These are phyloP conservation scores for Chaetothyriales sp. DNA, from an alignment of 2,329 filamentous ascomycete species.

Conservation along the genomic window DNA sequence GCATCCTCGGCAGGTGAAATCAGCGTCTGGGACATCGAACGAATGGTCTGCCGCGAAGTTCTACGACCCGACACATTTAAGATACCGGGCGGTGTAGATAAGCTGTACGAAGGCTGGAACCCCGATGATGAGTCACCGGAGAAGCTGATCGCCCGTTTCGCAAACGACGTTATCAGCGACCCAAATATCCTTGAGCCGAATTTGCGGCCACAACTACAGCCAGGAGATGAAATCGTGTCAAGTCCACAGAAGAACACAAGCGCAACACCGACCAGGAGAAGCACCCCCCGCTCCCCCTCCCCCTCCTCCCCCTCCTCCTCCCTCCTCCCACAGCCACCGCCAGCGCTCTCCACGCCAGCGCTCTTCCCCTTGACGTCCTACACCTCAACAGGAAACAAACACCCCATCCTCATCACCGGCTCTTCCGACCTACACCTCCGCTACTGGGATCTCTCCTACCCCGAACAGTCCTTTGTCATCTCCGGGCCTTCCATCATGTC, in stretches of 20 bases:
- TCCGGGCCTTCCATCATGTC: constrained; percentile 51
- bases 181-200: constrained; percentile 11
- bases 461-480: constrained; percentile 66
- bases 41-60: constrained; percentile 73
- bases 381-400: constrained; percentile 37
- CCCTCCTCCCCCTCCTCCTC: no score
- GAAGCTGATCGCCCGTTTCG: constrained; percentile 74
- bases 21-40: constrained; percentile 91
- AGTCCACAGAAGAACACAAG: background rate
- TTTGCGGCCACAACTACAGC: constrained; percentile 2
- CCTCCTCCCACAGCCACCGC: background rate
- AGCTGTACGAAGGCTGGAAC: constrained; percentile 68
- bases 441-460: constrained; percentile 77
- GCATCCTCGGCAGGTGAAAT: constrained; percentile 85
- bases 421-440: constrained; percentile 82
- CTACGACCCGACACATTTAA: constrained; percentile 44
- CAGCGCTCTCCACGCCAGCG: constrained; percentile 4
- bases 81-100: constrained; percentile 21
- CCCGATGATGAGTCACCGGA: constrained; percentile 82
- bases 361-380: background rate
- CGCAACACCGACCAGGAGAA: background rate
- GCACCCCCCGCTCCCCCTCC: no score
- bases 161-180: constrained; percentile 33
- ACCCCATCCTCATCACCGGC: constrained; percentile 74
- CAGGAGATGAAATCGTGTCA: background rate